Percentiles rank a stretch among this genome's conserved stretches.
Conservation (phyloP, 495 filamentous ascomycete species). For the Aspergillus nidulans region DNA sequence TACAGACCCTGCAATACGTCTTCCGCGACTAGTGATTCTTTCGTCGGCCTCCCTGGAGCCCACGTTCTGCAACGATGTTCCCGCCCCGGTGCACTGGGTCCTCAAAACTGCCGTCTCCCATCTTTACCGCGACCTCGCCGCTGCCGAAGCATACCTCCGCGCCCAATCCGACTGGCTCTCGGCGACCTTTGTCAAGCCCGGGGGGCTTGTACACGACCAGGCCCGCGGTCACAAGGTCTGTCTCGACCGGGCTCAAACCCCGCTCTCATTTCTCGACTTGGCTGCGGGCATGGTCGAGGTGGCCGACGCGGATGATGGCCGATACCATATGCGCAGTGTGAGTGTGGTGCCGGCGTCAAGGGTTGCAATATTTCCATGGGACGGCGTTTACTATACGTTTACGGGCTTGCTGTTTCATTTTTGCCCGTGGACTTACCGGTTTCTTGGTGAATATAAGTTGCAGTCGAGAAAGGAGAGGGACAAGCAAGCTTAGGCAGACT, state of each 20-base stretch:
- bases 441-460: not conserved
- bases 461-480: not conserved
- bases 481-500: not conserved
- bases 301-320: not conserved
- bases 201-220: not conserved
- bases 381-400: not conserved
- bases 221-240: not conserved
- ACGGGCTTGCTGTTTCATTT: not conserved
- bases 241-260: not conserved
- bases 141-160: not conserved
- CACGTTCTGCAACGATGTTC: not conserved
- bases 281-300: not conserved
- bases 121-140: not conserved
- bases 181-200: not conserved
- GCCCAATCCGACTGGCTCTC: not conserved
- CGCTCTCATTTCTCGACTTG: constrained; percentile 1
- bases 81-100: not conserved
- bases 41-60: not conserved
- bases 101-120: not conserved
- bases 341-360: not conserved
- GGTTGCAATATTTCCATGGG: not conserved
- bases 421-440: not conserved
- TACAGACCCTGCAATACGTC: not conserved
- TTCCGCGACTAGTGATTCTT: not conserved
- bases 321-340: not conserved